Evolutionary conservation across 768 basidiomycete genomes (phyloP).

Genomic region (Gyrodon lividus): DNA sequence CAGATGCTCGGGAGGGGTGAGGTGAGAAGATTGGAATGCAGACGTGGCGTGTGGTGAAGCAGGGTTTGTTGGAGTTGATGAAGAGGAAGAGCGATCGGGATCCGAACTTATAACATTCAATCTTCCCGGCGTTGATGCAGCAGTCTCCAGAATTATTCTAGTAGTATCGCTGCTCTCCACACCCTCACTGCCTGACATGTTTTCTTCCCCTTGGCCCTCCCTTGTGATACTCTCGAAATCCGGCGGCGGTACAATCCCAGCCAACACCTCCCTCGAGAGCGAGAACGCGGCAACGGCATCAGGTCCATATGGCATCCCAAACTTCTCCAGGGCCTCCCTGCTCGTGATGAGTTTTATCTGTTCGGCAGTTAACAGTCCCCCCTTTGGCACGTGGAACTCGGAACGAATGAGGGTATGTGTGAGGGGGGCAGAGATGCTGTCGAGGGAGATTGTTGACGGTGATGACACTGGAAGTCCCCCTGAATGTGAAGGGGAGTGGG

Average conservation of each 20-base stretch:
- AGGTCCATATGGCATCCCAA: conserved; percentile 74
- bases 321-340: conserved; percentile 61
- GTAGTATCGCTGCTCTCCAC: neutral
- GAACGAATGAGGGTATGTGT: conserved; percentile 71
- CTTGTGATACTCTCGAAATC: conserved; percentile 43
- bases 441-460: conserved; percentile 67
- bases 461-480: conserved; percentile 44
- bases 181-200: neutral
- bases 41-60: neutral
- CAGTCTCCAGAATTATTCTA: neutral
- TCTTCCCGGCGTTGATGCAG: neutral
- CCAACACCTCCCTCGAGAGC: conserved; percentile 42
- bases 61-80: neutral
- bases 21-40: neutral
- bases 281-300: conserved; percentile 65
- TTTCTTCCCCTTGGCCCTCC: neutral
- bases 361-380: conserved; percentile 46
- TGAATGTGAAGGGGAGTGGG: conserved; percentile 36
- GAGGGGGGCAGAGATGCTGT: conserved; percentile 74
- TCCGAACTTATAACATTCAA: neutral
- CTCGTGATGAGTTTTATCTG: conserved; percentile 69
- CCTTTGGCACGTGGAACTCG: conserved; percentile 59
- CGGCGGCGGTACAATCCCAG: conserved; percentile 41
- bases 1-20: neutral
- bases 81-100: neutral